These are phyloP conservation scores for Scenedesmus sp. DNA, from an alignment of 163 green algal species.

Conservation along the genomic window DNA sequence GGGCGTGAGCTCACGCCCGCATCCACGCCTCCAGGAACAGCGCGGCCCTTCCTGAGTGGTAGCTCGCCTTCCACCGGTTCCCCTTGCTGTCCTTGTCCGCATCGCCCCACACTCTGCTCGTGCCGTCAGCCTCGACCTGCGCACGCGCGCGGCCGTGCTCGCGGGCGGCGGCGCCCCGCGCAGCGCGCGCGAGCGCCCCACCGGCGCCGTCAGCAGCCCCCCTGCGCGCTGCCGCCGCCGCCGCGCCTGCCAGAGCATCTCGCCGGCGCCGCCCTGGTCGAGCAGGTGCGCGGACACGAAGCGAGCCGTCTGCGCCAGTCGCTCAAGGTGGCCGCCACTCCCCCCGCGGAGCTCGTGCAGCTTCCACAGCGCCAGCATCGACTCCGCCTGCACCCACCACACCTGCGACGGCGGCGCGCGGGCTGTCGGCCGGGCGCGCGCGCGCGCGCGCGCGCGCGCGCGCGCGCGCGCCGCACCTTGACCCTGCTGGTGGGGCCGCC, in stretches of 20 bases:
- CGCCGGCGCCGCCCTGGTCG: neutral
- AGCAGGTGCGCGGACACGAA: slow-evolving; percentile 2
- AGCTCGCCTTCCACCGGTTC: slow-evolving; percentile 25
- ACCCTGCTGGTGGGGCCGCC: neutral
- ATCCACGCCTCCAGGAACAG: slow-evolving; percentile 24
- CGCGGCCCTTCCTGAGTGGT: slow-evolving; percentile 1
- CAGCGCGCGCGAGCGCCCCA: too few relatives aligned
- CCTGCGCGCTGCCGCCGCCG: neutral
- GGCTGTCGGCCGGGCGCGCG: too few relatives aligned
- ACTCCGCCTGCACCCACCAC: slow-evolving; percentile 31
- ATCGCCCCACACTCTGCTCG: neutral
- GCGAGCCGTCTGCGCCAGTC: neutral
- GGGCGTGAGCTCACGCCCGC: too few relatives aligned
- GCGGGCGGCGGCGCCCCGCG: too few relatives aligned
- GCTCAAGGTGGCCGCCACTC: neutral
- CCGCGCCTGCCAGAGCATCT: slow-evolving; percentile 30
- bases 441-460: too few relatives aligned
- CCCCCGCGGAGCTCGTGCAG: slow-evolving; percentile 5
- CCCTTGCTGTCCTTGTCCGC: neutral
- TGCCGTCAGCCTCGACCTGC: slow-evolving; percentile 15
- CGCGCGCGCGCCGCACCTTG: too few relatives aligned
- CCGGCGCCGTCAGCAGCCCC: neutral
- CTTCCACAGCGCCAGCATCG: slow-evolving; percentile 16
- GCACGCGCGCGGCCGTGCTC: neutral
- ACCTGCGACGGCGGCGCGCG: too few relatives aligned